Evolutionary conservation across 768 basidiomycete genomes (phyloP), one percentile per base, ranked within the genome.

Genomic region (Leucocoprinus birnbaumii): DNA sequence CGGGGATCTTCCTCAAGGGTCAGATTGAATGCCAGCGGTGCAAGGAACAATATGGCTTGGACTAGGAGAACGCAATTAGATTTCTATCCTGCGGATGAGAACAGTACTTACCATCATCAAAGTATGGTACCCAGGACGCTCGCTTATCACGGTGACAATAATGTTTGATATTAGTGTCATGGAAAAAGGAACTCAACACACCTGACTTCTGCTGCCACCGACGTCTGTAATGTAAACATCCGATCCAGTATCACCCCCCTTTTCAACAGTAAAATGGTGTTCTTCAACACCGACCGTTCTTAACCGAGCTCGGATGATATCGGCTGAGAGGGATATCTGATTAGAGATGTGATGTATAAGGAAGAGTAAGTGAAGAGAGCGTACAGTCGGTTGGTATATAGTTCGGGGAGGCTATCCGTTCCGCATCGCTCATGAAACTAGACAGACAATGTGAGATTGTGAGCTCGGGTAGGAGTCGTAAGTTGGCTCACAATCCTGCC

Each of bases 41-140:
- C 90, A n/a, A 92, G 77, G 68, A 92, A 91, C 35, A 92, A 80
- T 61, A 92, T 89, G 0, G 88, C 86, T 66, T 89, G 80, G 7
- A 89, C 86, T 84, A 53, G 6, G 31, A 21, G n/a, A 5, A 16
- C 2, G 13, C 46, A n/a, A 34, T n/a, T 5, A 31, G 31, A 5
- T 34, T 9, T 19, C n/a, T 7, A 14, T 18, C 6, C 35, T n/a
- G 16, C n/a, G n/a, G 9, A 3, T 13, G 13, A n/a, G 27, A 25
- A 25, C 2, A 31, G 14, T 13, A 42, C 66, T 31, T 47, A 80
- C 83, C 78, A 63, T 88, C 83, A 60, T 92, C 87, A 58, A 92
- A 92, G 66, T 82, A 91, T 2, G 88, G 82, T 16, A 84, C 80
- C 89, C 89, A 91, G 24, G 78, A 79, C 27, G 82, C 76, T 19